phyloP scores from a whole-genome alignment of 148 eudicot genomes.

The Bassia scoparia region DNA sequence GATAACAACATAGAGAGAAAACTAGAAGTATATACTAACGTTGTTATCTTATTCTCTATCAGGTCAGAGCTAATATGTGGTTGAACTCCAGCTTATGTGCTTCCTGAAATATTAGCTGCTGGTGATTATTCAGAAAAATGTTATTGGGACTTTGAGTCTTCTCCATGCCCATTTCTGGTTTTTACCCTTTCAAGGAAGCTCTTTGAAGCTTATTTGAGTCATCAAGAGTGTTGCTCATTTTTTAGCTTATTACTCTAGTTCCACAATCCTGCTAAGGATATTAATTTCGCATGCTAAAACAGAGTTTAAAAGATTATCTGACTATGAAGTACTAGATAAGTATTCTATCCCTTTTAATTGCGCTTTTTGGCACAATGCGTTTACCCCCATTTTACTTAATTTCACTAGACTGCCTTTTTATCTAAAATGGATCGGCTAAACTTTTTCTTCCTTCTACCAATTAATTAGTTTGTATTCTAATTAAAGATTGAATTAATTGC shows the following conservation, averaged over 20 bases:
- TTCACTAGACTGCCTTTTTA: background rate
- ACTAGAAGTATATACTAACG: background rate
- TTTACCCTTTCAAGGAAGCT: constrained; percentile 48
- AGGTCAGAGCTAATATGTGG: constrained; percentile 51
- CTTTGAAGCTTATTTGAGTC: constrained; percentile 46
- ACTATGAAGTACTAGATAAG: constrained; percentile 51
- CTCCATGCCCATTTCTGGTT: constrained; percentile 48
- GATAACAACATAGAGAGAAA: background rate
- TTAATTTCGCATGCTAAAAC: constrained; percentile 48
- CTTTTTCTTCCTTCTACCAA: background rate
- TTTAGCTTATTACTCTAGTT: too few relatives aligned
- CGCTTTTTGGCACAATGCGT: background rate
- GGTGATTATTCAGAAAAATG: constrained; percentile 52
- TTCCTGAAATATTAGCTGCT: constrained; percentile 47
- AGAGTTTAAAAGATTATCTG: constrained; percentile 44
- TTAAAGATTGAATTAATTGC: background rate
- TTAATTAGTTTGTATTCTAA: background rate
- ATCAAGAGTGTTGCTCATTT: constrained; percentile 42
- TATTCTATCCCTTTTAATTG: constrained; percentile 8
- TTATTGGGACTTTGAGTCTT: constrained; percentile 58
- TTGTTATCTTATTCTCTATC: constrained; percentile 4
- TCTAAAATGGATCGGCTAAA: background rate
- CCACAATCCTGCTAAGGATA: too few relatives aligned
- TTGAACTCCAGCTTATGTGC: constrained; percentile 59
- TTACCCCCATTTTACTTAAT: background rate